Evolutionary conservation across 208 protist species (phyloP), one percentile per base, ranked within the genome.

Genomic region (Leishmania arabica): DNA sequence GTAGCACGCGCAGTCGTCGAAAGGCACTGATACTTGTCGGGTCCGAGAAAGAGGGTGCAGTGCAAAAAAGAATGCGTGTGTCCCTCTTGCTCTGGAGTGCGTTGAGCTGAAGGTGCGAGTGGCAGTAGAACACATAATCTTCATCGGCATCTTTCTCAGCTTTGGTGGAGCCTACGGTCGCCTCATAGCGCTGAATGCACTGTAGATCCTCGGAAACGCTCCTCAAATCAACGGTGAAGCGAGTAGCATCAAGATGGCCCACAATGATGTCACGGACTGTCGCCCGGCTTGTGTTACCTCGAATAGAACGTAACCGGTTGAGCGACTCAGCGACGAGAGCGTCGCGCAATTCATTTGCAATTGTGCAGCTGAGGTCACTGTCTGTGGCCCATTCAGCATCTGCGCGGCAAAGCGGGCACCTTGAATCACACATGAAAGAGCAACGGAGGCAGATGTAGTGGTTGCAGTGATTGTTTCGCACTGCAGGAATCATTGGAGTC

Each of bases 381-480:
- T 75, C 78, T n/a, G 78, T 75, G 17, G 66, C 66, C 66, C 69
- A 81, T 4, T 72, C 69, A 3, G 69, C 54, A 19, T 81, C 69
- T 11, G 31, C 21, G 24, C 69, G 54, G 31, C 78, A 81, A 11
- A 75, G 21, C 31, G 69, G 69, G 42, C 78, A 81, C n/a, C 24
- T 17, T 11, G 13, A 15, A 0, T 75, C 68, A n/a, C 62, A 58
- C 37, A 72, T 69, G 49, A 81, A 68, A 3, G 78, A 81, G 66
- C 66, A 81, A n/a, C 45, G 78, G 21, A 75, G 56, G 42, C 69
- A 81, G 24, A 81, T 54, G 78, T 19, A 45, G 64, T 75, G 78
- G 17, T 56, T 53, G 19, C 78, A 81, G 13, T 31, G 24, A n/a
- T 37, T 37, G 27, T 81, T 81, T 42, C 60, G 45, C 69, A 81